Base-by-base conservation (phyloP, 1,139 yeast species). In the Wickerhamomyces sp. region DNA sequence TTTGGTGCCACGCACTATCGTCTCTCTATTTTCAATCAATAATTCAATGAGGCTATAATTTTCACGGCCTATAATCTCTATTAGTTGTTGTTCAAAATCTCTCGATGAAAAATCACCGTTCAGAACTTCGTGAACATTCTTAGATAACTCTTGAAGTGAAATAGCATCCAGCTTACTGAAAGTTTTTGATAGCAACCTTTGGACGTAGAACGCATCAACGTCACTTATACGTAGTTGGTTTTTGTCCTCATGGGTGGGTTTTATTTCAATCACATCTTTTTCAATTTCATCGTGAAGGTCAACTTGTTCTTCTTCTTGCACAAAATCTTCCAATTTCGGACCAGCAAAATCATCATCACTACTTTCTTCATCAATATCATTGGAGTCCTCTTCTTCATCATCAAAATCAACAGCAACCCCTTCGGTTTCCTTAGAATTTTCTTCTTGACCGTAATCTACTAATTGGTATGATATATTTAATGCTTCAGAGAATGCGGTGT, bases 1-100 rank as follows among this genome's bases (percentile, higher is more conserved):
- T 40, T 64, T 65, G 1, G 75, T 64, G 28, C 81, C 76, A 74
- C 79, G 83, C 2, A 72, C 74, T 6, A 84, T 62, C 36, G 66
- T 59, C 51, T 70, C 63, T 42, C 83, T 59, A 51, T 87, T 82
- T 30, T 67, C 65, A 15, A 77, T 61, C 24, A 85, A 56, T 9
- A 60, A 52, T 31, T 72, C 68, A 9, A 78, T 72, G 9, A 83
- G 54, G 0, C 69, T 74, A 32, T 70, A 64, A 40, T 77, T 66
- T 32, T 76, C 78, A 42, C 67, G 69, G 14, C 75, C 77, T 32
- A 81, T 62, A 7, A 76, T 46, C 31, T 69, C 74, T 59, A 72
- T 61, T 13, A 85, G 55, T 16, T 68, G 72, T 35, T 70, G 70
- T 46, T 80, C 86, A 31, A 80, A 68, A 13, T 61, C 65, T 38